Percentiles rank a stretch among this genome's conserved stretches.
Conservation (phyloP, 768 basidiomycete species). For the Boletus subparvulus region DNA sequence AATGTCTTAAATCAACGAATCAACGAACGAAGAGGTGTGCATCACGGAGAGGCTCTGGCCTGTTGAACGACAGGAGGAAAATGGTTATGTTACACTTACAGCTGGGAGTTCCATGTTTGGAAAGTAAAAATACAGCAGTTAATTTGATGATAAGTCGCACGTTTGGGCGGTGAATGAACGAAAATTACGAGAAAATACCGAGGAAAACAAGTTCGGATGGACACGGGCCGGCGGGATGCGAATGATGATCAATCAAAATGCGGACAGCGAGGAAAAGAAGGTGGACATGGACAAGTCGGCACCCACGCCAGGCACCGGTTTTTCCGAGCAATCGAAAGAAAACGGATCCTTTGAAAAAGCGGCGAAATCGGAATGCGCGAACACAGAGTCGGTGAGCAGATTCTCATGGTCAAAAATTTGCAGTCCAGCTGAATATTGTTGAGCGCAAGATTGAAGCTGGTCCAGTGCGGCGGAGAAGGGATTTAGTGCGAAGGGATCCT, state of each 20-base stretch:
- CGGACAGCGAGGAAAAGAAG: constrained; percentile 33
- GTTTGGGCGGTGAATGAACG: constrained; percentile 2
- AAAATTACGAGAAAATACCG: neutral
- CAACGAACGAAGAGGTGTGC: constrained; percentile 16
- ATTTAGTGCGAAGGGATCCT: constrained; percentile 20
- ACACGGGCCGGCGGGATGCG: constrained; percentile 4
- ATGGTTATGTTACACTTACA: constrained; percentile 26
- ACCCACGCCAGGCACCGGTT: constrained; percentile 21
- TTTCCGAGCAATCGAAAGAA: constrained; percentile 26
- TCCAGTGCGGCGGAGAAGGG: constrained; percentile 18
- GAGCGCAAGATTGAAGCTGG: constrained; percentile 14
- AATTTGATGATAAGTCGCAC: constrained; percentile 7
- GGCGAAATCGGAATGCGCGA: constrained; percentile 22
- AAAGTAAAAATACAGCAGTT: constrained; percentile 30
- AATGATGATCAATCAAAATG: constrained; percentile 20
- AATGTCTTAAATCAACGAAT: neutral
- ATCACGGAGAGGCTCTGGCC: constrained; percentile 6
- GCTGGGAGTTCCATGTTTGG: constrained; percentile 15
- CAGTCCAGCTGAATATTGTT: constrained; percentile 22
- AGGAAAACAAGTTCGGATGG: constrained; percentile 4
- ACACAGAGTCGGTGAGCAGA: constrained; percentile 11
- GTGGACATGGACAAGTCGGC: constrained; percentile 32
- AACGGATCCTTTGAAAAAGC: constrained; percentile 25
- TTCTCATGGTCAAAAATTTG: constrained; percentile 20
- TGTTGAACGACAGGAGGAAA: neutral